These are phyloP conservation scores for Chlorokybus atmophyticus DNA, from an alignment of 139 green algal species.

Conservation along the genomic window DNA sequence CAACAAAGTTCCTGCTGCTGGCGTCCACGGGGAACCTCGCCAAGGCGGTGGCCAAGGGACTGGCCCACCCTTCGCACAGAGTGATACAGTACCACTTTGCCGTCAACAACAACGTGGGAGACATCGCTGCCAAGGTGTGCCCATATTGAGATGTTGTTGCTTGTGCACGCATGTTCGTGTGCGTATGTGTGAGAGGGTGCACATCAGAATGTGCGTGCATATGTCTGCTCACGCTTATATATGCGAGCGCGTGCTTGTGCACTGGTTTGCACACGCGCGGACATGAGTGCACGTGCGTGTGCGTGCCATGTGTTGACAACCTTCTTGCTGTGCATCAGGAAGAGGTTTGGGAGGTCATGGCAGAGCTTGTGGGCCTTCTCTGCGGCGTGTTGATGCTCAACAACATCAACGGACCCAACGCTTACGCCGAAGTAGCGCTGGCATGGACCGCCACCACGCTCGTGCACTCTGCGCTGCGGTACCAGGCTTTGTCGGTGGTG, in stretches of 20 bases:
- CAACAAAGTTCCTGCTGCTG: slow-evolving; percentile 28
- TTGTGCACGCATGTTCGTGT: neutral
- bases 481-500: too few species aligned
- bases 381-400: slow-evolving; percentile 26
- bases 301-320: neutral
- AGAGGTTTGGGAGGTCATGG: slow-evolving; percentile 30
- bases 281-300: neutral
- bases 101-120: slow-evolving; percentile 19
- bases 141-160: neutral
- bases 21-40: slow-evolving; percentile 27
- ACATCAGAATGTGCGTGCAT: too few species aligned
- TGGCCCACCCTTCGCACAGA: slow-evolving; percentile 18
- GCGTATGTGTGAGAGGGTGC: too few species aligned
- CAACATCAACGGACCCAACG: too few species aligned
- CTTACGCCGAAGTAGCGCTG: too few species aligned
- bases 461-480: too few species aligned
- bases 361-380: slow-evolving; percentile 17
- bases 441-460: too few species aligned
- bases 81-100: slow-evolving; percentile 38
- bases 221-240: too few species aligned
- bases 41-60: slow-evolving; percentile 22
- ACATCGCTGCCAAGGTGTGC: slow-evolving; percentile 20
- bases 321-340: neutral
- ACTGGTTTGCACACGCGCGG: too few species aligned
- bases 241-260: too few species aligned